Evolutionary conservation across 306 rosid genomes (phyloP).

Genomic region (Canavalia gladiata): DNA sequence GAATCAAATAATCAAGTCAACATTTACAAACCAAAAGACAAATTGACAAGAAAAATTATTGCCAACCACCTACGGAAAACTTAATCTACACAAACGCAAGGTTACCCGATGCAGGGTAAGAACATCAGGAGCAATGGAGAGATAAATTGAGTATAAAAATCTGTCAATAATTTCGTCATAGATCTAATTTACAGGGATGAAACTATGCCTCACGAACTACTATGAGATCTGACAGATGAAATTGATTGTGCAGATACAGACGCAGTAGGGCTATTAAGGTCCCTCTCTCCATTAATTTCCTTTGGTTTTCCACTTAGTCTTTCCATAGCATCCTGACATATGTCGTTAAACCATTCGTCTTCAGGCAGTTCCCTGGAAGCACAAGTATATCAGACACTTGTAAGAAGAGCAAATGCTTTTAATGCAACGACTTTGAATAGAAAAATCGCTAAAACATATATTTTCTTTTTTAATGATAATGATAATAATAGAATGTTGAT

Average conservation of each 20-base stretch:
- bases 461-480: background rate
- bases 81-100: conserved; percentile 50
- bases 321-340: conserved; percentile 88
- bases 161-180: conserved; percentile 36
- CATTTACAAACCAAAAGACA: conserved; percentile 61
- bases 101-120: conserved; percentile 7
- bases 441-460: background rate
- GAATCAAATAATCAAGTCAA: conserved; percentile 54
- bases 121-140: conserved; percentile 35
- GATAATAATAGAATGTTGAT: background rate
- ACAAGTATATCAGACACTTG: conserved; percentile 33
- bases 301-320: conserved; percentile 93
- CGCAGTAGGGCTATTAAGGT: conserved; percentile 92
- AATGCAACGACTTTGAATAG: background rate
- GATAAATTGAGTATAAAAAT: conserved; percentile 46
- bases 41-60: conserved; percentile 33
- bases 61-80: conserved; percentile 42
- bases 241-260: conserved; percentile 96
- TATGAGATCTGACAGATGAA: conserved; percentile 92
- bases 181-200: conserved; percentile 57
- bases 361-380: conserved; percentile 79
- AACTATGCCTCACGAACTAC: conserved; percentile 69
- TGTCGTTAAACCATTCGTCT: conserved; percentile 92
- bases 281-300: conserved; percentile 83
- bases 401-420: conserved; percentile 10